phyloP scores from a whole-genome alignment of 306 rosid species.

The Biancaea sappan region DNA sequence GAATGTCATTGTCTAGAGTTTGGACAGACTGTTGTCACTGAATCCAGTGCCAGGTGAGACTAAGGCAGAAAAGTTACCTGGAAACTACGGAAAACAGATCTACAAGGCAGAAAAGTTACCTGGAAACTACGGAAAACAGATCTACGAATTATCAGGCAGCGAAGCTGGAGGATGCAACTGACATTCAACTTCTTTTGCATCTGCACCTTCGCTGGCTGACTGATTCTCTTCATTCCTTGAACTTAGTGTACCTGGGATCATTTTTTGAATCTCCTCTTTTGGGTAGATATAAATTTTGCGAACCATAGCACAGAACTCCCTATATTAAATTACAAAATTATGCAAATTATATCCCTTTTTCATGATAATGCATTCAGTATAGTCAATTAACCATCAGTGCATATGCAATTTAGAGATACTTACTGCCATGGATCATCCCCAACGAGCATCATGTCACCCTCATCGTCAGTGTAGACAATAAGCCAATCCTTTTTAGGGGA shows the following conservation, averaged over 20 bases:
- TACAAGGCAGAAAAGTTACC: slow-evolving; percentile 43
- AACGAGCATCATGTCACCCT: slow-evolving; percentile 96
- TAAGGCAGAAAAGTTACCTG: slow-evolving; percentile 37
- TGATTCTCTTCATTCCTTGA: slow-evolving; percentile 59
- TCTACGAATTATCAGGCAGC: slow-evolving; percentile 39
- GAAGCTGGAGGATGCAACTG: slow-evolving; percentile 37
- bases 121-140: slow-evolving; percentile 32
- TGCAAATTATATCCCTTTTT: background rate
- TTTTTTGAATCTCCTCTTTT: slow-evolving; percentile 87
- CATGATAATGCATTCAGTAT: background rate
- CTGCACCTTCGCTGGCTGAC: slow-evolving; percentile 48
- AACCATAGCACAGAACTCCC: slow-evolving; percentile 93
- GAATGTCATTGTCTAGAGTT: background rate
- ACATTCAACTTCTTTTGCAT: slow-evolving; percentile 50
- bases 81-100: slow-evolving; percentile 32
- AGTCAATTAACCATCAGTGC: background rate
- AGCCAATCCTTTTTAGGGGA: slow-evolving; percentile 70
- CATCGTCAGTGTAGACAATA: slow-evolving; percentile 80
- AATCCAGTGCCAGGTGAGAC: background rate
- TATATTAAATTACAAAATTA: slow-evolving; percentile 26
- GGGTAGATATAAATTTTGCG: slow-evolving; percentile 87
- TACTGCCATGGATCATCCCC: slow-evolving; percentile 99
- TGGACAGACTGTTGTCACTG: background rate
- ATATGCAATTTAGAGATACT: slow-evolving; percentile 35
- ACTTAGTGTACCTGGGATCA: slow-evolving; percentile 70